Percentiles rank a stretch among this genome's conserved stretches.
Evolutionary conservation across 2,329 filamentous ascomycete genomes (phyloP).

Genomic region (Neonectria punicea): DNA sequence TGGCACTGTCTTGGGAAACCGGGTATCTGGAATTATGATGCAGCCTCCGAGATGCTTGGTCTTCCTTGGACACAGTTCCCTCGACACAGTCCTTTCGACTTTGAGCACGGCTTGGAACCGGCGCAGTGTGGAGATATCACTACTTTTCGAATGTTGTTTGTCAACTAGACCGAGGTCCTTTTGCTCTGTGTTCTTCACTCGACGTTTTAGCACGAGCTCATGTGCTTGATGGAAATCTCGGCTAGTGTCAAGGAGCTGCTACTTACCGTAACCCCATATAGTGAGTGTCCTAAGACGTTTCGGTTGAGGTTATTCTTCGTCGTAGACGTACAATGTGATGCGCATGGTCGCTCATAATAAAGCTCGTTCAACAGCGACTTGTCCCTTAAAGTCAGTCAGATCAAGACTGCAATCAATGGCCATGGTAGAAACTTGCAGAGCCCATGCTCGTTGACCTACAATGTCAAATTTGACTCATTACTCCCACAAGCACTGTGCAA

Average conservation of each 20-base stretch:
- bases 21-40: slow-evolving; percentile 6
- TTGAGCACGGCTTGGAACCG: background rate
- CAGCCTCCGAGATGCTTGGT: background rate
- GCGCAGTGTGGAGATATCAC: background rate
- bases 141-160: background rate
- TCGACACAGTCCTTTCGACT: background rate
- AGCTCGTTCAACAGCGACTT: background rate
- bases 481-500: slow-evolving; percentile 12
- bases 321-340: background rate
- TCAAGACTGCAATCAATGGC: background rate
- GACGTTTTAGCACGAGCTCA: background rate
- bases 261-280: background rate
- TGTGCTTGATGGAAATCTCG: background rate
- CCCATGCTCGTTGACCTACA: background rate
- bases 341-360: background rate
- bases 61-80: background rate
- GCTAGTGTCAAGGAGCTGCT: background rate
- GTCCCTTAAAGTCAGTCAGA: background rate
- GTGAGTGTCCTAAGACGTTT: background rate
- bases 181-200: background rate
- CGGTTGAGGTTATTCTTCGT: background rate
- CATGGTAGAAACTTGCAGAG: background rate
- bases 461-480: background rate
- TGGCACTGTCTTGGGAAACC: slow-evolving; percentile 4
- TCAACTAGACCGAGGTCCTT: background rate